phyloP scores from a whole-genome alignment of 1,284 basidiomycete species.

The Pulveroboletus sp. region DNA sequence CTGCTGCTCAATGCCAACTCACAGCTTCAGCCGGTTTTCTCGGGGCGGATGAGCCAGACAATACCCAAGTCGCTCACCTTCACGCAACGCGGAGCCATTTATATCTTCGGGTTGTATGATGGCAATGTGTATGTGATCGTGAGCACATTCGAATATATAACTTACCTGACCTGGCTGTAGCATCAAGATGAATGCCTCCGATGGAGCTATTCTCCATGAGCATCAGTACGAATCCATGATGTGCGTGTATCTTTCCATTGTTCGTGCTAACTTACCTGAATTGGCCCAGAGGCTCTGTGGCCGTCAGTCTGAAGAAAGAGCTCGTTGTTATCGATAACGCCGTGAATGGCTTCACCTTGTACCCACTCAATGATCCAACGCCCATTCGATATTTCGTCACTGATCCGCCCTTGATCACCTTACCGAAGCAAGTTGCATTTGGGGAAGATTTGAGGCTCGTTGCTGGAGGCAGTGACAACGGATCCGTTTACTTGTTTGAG shows the following conservation, averaged over 20 bases:
- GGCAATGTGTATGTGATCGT: not conserved
- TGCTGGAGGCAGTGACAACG: conserved; percentile 7
- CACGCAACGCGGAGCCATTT: too few species aligned
- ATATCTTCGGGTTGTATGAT: too few species aligned
- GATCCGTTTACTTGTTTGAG: conserved; percentile 11
- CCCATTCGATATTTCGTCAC: conserved; percentile 2
- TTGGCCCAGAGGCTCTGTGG: not conserved
- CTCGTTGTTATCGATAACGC: too few species aligned
- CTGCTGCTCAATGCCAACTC: too few species aligned
- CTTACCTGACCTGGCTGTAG: not conserved
- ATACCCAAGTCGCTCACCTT: too few species aligned
- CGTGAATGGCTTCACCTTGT: too few species aligned
- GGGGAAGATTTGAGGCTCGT: conserved; percentile 9
- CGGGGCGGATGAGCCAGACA: too few species aligned
- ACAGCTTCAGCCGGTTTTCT: too few species aligned
- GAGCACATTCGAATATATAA: too few species aligned
- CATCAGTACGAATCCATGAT: conserved; percentile 10
- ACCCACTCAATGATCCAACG: not conserved
- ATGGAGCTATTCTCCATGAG: conserved; percentile 1
- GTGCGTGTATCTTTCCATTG: not conserved
- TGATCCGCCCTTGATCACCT: not conserved
- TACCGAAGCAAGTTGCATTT: conserved; percentile 13
- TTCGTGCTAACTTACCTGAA: not conserved
- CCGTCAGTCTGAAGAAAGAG: not conserved
- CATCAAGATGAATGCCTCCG: conserved; percentile 4